A percentile compares a stretch with the other conserved stretches of the same genome.
These are phyloP conservation scores for Colletotrichum liriopes DNA, from an alignment of 2,329 filamentous ascomycete genomes.

Conservation along the genomic window DNA sequence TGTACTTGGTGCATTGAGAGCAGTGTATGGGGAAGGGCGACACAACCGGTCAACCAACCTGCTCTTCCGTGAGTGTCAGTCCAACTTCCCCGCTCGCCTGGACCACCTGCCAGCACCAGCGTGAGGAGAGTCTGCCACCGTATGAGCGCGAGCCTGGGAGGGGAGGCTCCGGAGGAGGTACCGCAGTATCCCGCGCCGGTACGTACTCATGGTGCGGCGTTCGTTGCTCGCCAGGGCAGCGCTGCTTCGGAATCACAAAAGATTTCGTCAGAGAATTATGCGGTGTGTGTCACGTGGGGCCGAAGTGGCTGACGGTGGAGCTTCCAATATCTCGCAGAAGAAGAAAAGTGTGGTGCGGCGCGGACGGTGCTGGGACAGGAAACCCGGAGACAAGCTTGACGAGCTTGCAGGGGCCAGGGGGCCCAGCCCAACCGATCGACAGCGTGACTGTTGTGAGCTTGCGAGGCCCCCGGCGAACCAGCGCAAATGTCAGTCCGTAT, in stretches of 20 bases:
- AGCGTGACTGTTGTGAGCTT: conserved; percentile 13
- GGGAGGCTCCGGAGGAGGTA: not conserved
- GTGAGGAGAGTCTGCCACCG: not conserved
- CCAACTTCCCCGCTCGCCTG: conserved; percentile 10
- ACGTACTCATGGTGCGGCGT: conserved; percentile 1
- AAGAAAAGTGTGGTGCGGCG: conserved; percentile 41
- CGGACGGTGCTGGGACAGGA: conserved; percentile 37
- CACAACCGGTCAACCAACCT: conserved; percentile 20
- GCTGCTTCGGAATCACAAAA: conserved; percentile 25
- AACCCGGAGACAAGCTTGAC: conserved; percentile 33
- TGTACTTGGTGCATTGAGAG: not conserved
- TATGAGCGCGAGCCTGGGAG: not conserved
- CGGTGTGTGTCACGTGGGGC: conserved; percentile 42
- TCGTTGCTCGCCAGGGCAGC: conserved; percentile 17
- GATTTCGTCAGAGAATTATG: conserved; percentile 38
- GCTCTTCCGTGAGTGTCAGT: conserved; percentile 21
- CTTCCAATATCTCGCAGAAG: conserved; percentile 26
- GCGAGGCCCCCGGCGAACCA: conserved; percentile 14
- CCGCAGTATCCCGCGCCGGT: not conserved
- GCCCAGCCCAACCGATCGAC: conserved; percentile 39
- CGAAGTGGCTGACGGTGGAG: conserved; percentile 37
- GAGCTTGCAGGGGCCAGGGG: not conserved
- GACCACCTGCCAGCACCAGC: not conserved
- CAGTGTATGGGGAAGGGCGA: not conserved
- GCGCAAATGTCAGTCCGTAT: conserved; percentile 14